These are phyloP conservation scores for Collariella sp. DNA, from an alignment of 495 filamentous ascomycete genomes.

Conservation along the genomic window DNA sequence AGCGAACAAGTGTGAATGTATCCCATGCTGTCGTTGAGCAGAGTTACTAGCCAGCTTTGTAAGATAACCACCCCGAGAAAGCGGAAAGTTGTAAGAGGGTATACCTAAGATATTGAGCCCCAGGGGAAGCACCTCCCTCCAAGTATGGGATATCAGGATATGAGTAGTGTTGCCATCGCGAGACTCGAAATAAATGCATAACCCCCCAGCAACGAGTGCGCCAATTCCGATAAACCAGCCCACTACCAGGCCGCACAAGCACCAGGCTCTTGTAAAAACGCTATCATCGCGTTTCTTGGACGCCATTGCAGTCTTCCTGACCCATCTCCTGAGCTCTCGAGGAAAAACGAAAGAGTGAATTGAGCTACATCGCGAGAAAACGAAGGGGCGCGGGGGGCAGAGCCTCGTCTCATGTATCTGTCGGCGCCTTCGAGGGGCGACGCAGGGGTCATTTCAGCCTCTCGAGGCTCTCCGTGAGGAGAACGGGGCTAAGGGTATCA, in stretches of 20 bases:
- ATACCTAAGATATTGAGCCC: slow-evolving; percentile 25
- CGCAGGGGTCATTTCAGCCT: slow-evolving; percentile 11
- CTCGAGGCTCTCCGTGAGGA: not conserved
- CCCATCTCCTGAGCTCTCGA: not conserved
- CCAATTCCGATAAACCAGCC: slow-evolving; percentile 18
- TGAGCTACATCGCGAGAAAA: not conserved
- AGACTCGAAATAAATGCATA: slow-evolving; percentile 13
- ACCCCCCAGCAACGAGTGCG: slow-evolving; percentile 12
- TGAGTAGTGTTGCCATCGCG: slow-evolving; percentile 10
- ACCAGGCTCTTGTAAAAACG: slow-evolving; percentile 11
- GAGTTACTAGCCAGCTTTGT: slow-evolving; percentile 16
- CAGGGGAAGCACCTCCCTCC: slow-evolving; percentile 20
- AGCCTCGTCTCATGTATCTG: slow-evolving; percentile 1
- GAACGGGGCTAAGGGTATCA: not conserved
- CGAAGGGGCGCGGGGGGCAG: not conserved
- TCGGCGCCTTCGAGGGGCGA: not conserved
- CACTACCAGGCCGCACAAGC: slow-evolving; percentile 14
- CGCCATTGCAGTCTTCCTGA: slow-evolving; percentile 7
- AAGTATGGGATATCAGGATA: slow-evolving; percentile 17
- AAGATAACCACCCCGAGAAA: too few relatives aligned
- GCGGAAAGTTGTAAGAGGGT: not conserved
- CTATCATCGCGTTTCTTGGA: slow-evolving; percentile 15
- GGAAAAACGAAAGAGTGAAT: not conserved
- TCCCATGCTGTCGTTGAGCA: slow-evolving; percentile 32
- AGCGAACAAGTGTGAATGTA: slow-evolving; percentile 34